Evolutionary conservation across 208 protist genomes (phyloP).

Genomic region (Wallacemonas collosoma): DNA sequence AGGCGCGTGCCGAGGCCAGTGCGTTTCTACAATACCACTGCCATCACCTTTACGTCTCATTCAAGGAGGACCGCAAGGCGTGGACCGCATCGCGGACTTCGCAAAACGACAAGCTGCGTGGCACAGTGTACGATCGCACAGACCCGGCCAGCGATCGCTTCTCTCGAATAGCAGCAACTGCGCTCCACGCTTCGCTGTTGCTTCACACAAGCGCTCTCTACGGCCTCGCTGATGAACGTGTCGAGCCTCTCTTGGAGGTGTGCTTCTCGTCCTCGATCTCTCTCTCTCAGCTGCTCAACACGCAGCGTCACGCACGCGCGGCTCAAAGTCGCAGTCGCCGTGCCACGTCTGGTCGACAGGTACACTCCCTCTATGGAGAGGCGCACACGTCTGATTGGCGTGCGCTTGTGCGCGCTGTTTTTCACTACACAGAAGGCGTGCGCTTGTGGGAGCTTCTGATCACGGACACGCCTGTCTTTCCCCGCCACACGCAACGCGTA

Average conservation of each 20-base stretch:
- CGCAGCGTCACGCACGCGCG: slow-evolving; percentile 11
- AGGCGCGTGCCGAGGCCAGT: slow-evolving; percentile 4
- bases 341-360: too few species aligned
- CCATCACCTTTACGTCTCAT: slow-evolving; percentile 66
- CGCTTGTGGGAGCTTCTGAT: slow-evolving; percentile 59
- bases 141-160: neutral
- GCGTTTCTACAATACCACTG: slow-evolving; percentile 66
- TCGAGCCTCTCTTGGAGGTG: slow-evolving; percentile 58
- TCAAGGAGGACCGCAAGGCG: slow-evolving; percentile 26
- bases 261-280: slow-evolving; percentile 66
- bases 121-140: neutral
- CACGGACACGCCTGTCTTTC: slow-evolving; percentile 41
- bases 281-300: slow-evolving; percentile 43
- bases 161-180: slow-evolving; percentile 24
- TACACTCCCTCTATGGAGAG: too few species aligned
- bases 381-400: slow-evolving; percentile 18
- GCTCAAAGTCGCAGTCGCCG: neutral
- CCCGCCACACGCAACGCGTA: slow-evolving; percentile 28
- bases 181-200: slow-evolving; percentile 58
- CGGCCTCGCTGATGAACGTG: slow-evolving; percentile 61
- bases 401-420: slow-evolving; percentile 62
- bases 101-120: too few species aligned
- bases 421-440: slow-evolving; percentile 67
- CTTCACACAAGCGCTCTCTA: slow-evolving; percentile 69
- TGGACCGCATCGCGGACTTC: slow-evolving; percentile 1